Percentiles rank a stretch among this genome's conserved stretches.
Conservation (phyloP, 257 asterid genomes). For the Cinchona pubescens region DNA sequence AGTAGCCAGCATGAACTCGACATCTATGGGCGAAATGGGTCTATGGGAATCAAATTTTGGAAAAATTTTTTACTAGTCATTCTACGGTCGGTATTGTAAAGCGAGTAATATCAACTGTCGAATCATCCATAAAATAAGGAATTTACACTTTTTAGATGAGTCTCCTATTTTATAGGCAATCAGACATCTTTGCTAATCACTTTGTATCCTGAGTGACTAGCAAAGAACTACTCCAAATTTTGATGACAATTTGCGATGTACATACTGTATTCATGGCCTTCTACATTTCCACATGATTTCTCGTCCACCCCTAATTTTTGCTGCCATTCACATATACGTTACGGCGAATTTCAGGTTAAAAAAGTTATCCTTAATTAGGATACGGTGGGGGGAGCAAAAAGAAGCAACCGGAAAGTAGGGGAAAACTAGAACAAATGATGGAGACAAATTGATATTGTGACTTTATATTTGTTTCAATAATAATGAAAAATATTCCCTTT, state of each 20-base stretch:
- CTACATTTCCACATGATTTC: background rate
- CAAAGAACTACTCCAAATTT: too few relatives aligned
- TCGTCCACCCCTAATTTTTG: background rate
- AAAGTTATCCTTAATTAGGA: background rate
- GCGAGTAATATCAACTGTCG: too few relatives aligned
- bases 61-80: too few relatives aligned
- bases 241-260: background rate
- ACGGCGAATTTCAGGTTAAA: background rate
- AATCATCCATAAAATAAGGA: too few relatives aligned
- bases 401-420: slow-evolving; percentile 1
- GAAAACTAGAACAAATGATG: slow-evolving; percentile 16
- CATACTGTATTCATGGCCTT: background rate
- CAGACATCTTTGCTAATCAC: too few relatives aligned
- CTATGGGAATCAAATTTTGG: slow-evolving; percentile 13
- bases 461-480: slow-evolving; percentile 16
- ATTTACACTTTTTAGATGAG: too few relatives aligned
- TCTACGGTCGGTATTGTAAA: too few relatives aligned
- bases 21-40: slow-evolving; percentile 23
- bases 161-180: too few relatives aligned
- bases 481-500: slow-evolving; percentile 25
- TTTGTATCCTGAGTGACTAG: too few relatives aligned
- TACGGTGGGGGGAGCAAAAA: background rate
- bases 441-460: slow-evolving; percentile 6
- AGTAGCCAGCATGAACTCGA: slow-evolving; percentile 32
- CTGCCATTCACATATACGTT: background rate